Evolutionary conservation across 495 filamentous ascomycete genomes (phyloP), one percentile per base, ranked within the genome.

Genomic region (Cercophora sp.): DNA sequence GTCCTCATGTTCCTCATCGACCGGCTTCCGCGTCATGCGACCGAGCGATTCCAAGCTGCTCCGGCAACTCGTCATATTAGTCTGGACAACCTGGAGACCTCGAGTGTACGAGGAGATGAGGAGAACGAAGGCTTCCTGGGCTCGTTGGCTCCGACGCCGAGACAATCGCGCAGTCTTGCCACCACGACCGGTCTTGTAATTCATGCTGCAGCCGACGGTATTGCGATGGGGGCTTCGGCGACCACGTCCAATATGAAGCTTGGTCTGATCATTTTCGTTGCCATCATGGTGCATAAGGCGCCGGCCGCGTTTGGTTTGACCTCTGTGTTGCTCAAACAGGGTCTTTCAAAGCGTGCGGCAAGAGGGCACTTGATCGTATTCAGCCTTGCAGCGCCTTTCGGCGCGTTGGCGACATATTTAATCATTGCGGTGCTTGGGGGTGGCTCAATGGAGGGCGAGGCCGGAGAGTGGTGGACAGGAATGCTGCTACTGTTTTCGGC

Each of bases 1-100:
- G 84, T 95, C 53, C 75, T 98, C 51, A 98, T 98, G 93, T 96
- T 94, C 66, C 82, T 98, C 9, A 85, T 98, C 66, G 94, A 97
- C 66, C 87, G 87, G 44, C 72, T 96, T 6, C 91, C 93, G 23
- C 81, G 83, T 48, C 84, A 88, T 63, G 79, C 84, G 36, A 74
- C 79, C 1, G 76, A 77, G 39, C 67, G 70, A 68, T 60, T 77
- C 59, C 69, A 82, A 73, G 59, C 76, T 52, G 64, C 75, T 64
- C 66, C 80, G 52, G 55, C 74, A 51, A 74, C 78, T 13, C 62
- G 78, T 53, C 78, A 95, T 62, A 94, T 96, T 55, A 89, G 87
- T 23, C 77, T 96, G 18, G 86, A 89, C 59, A 85, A 91, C 51
- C 75, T 96, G 18, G 86, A 75, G 2, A 69, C 71, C 0, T 72